Conservation (phyloP, 139 green algal species). For the Volvox reticuliferus region DNA sequence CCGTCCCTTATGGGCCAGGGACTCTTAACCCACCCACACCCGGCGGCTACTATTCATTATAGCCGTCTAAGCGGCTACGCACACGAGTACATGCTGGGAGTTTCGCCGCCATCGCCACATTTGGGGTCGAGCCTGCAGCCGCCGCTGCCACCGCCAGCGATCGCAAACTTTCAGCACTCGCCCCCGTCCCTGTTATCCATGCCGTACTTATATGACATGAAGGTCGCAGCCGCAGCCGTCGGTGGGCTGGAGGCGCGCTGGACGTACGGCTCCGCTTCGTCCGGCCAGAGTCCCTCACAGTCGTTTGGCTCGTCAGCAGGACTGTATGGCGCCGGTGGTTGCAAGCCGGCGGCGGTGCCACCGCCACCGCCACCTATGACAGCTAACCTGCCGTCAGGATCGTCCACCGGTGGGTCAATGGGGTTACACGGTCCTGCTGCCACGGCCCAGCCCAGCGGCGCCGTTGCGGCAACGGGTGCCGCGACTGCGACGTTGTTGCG, state of each 20-base stretch:
- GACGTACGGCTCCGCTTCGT: neutral
- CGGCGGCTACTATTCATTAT: constrained; percentile 36
- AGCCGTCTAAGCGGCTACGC: neutral
- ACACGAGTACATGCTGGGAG: neutral
- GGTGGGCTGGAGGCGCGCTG: neutral
- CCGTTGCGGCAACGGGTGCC: neutral
- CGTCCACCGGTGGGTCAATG: neutral
- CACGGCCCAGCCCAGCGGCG: neutral
- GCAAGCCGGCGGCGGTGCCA: neutral
- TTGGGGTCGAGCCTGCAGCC: constrained; percentile 34
- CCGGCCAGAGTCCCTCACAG: constrained; percentile 3
- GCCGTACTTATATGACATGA: constrained; percentile 1
- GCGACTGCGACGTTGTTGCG: neutral
- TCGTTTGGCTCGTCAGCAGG: constrained; percentile 10
- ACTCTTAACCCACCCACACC: constrained; percentile 24
- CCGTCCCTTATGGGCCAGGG: neutral
- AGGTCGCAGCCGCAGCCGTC: neutral
- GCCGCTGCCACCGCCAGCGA: constrained; percentile 49
- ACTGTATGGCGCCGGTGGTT: neutral
- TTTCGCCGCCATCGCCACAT: constrained; percentile 48
- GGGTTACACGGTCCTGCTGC: neutral
- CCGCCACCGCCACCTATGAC: neutral
- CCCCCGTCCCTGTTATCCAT: constrained; percentile 51
- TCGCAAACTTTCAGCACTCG: constrained; percentile 63
- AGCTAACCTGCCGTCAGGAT: neutral